Evolutionary conservation across 345 rosid genomes (phyloP).

Genomic region (Salix exigua): DNA sequence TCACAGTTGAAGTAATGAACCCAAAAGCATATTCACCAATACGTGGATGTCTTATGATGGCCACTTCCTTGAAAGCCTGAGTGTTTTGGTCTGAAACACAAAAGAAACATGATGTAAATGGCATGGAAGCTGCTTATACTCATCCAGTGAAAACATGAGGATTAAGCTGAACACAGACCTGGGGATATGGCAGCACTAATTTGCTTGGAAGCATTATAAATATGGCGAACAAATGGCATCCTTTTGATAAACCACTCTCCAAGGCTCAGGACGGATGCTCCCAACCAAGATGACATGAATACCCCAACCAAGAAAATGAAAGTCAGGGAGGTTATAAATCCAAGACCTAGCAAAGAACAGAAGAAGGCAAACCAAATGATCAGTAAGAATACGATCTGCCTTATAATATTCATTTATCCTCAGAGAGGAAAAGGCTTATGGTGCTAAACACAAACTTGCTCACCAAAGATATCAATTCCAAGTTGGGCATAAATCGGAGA

Average conservation of each 20-base stretch:
- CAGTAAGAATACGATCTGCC: background rate
- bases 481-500: conserved; percentile 92
- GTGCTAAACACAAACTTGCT: conserved; percentile 22
- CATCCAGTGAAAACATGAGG: conserved; percentile 4
- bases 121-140: background rate
- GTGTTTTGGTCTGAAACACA: conserved; percentile 78
- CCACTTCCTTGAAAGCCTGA: conserved; percentile 96
- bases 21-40: conserved; percentile 98
- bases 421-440: background rate
- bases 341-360: conserved; percentile 58
- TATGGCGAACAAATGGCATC: conserved; percentile 98
- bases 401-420: background rate
- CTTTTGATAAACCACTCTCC: conserved; percentile 99
- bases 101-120: conserved; percentile 1
- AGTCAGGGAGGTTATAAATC: conserved; percentile 83
- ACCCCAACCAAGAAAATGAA: conserved; percentile 97
- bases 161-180: conserved; percentile 39
- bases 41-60: conserved; percentile 96
- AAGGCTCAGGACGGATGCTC: conserved; percentile 83
- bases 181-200: conserved; percentile 98
- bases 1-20: conserved; percentile 82
- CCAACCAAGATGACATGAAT: conserved; percentile 99
- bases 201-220: conserved; percentile 96
- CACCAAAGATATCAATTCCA: conserved; percentile 88
- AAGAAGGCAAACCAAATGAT: conserved; percentile 18